A percentile compares a stretch with the other conserved stretches of the same genome.
These are phyloP conservation scores for Discostella stelligeroides DNA, from an alignment of 108 stramenopile species.

Conservation along the genomic window DNA sequence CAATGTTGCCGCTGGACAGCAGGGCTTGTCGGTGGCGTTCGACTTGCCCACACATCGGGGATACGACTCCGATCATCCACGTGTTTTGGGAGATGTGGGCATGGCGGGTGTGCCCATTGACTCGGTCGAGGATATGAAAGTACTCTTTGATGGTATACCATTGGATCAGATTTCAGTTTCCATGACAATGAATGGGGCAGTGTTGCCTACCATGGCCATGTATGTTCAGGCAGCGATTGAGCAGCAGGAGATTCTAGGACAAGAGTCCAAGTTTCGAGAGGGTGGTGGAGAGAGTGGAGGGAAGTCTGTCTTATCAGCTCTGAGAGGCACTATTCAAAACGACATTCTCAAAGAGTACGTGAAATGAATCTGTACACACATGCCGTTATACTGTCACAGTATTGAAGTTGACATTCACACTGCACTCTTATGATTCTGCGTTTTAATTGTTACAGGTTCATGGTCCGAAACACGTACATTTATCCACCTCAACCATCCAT, in stretches of 20 bases:
- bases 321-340: constrained; percentile 98
- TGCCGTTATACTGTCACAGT: constrained; percentile 1
- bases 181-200: constrained; percentile 99
- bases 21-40: constrained; percentile 93
- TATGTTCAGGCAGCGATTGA: constrained; percentile 94
- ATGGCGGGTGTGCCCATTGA: constrained; percentile 99
- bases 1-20: constrained; percentile 95
- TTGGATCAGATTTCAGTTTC: constrained; percentile 93
- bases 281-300: constrained; percentile 12
- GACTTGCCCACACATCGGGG: constrained; percentile 98
- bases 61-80: constrained; percentile 95
- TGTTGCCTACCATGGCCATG: constrained; percentile 91
- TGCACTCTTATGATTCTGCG: constrained; percentile 54
- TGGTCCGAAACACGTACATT: constrained; percentile 95
- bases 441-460: constrained; percentile 53
- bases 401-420: too few relatives aligned
- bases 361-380: not conserved
- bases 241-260: constrained; percentile 56
- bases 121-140: constrained; percentile 94
- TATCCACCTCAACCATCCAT: constrained; percentile 93
- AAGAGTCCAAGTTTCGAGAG: constrained; percentile 44
- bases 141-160: constrained; percentile 96
- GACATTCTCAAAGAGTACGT: constrained; percentile 97
- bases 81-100: constrained; percentile 97
- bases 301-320: constrained; percentile 51